Evolutionary conservation across 768 basidiomycete genomes (phyloP).

Genomic region (Panaeolus cyanescens): DNA sequence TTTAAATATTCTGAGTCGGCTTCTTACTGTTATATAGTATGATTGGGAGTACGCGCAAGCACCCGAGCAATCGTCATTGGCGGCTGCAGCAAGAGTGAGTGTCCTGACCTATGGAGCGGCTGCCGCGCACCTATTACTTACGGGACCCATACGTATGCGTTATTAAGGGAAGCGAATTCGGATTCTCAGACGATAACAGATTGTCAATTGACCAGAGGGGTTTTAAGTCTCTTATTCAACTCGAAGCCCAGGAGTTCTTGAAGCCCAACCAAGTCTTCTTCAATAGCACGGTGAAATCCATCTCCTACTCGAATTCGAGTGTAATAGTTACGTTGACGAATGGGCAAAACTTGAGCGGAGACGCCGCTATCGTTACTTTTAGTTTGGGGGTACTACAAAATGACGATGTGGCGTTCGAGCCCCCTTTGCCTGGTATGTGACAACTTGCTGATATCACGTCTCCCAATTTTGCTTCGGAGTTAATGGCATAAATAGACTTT

Average conservation of each 20-base stretch:
- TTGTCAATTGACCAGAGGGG: slow-evolving; percentile 64
- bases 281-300: slow-evolving; percentile 49
- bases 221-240: slow-evolving; percentile 56
- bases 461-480: neutral
- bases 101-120: too few relatives aligned
- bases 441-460: slow-evolving; percentile 6
- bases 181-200: slow-evolving; percentile 57
- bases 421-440: slow-evolving; percentile 44
- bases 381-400: slow-evolving; percentile 72
- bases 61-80: slow-evolving; percentile 63
- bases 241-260: slow-evolving; percentile 59
- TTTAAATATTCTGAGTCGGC: too few relatives aligned
- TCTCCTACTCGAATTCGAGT: slow-evolving; percentile 44
- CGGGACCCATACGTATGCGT: slow-evolving; percentile 68
- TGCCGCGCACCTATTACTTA: neutral
- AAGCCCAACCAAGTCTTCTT: slow-evolving; percentile 44
- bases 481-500: slow-evolving; percentile 32
- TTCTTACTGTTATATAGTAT: too few relatives aligned
- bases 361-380: slow-evolving; percentile 68
- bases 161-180: slow-evolving; percentile 47
- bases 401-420: slow-evolving; percentile 57
- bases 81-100: slow-evolving; percentile 65
- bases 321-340: slow-evolving; percentile 49
- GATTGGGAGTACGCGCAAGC: slow-evolving; percentile 58
- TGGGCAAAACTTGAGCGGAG: slow-evolving; percentile 45